These are phyloP conservation scores for Sanghuangporus sanghuang DNA, from an alignment of 1,284 basidiomycete genomes.

Conservation along the genomic window DNA sequence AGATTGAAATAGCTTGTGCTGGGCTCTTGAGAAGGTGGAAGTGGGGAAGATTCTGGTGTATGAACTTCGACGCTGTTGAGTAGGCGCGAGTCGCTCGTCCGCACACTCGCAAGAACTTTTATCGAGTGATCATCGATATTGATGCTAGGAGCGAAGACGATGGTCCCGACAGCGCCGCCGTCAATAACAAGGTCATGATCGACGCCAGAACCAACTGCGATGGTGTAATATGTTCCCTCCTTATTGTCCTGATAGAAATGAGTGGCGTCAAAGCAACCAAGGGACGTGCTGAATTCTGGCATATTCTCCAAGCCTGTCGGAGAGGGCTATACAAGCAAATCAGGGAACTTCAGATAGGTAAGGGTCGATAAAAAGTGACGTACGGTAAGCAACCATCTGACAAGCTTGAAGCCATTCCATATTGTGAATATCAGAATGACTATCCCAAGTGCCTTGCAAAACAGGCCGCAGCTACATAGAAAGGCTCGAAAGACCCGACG, in stretches of 20 bases:
- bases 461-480: slow-evolving; percentile 39
- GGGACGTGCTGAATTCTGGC: slow-evolving; percentile 48
- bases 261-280: slow-evolving; percentile 40
- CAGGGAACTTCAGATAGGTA: not conserved
- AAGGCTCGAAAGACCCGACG: not conserved
- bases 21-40: slow-evolving; percentile 27
- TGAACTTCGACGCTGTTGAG: slow-evolving; percentile 33
- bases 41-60: slow-evolving; percentile 24
- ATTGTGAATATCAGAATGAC: slow-evolving; percentile 36
- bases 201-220: slow-evolving; percentile 32
- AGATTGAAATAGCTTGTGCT: slow-evolving; percentile 36
- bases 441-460: slow-evolving; percentile 53
- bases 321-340: slow-evolving; percentile 32
- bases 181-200: slow-evolving; percentile 43
- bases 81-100: slow-evolving; percentile 35
- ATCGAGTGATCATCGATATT: slow-evolving; percentile 34
- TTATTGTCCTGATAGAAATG: slow-evolving; percentile 39
- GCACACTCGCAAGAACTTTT: slow-evolving; percentile 44
- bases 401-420: slow-evolving; percentile 40
- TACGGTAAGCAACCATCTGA: slow-evolving; percentile 45
- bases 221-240: slow-evolving; percentile 28
- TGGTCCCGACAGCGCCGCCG: slow-evolving; percentile 46
- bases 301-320: slow-evolving; percentile 48
- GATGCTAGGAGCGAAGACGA: slow-evolving; percentile 40
- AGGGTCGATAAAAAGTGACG: slow-evolving; percentile 19